Percentiles rank a stretch among this genome's conserved stretches.
phyloP scores from a whole-genome alignment of 2,329 filamentous ascomycete species.

The Metarhizium album region DNA sequence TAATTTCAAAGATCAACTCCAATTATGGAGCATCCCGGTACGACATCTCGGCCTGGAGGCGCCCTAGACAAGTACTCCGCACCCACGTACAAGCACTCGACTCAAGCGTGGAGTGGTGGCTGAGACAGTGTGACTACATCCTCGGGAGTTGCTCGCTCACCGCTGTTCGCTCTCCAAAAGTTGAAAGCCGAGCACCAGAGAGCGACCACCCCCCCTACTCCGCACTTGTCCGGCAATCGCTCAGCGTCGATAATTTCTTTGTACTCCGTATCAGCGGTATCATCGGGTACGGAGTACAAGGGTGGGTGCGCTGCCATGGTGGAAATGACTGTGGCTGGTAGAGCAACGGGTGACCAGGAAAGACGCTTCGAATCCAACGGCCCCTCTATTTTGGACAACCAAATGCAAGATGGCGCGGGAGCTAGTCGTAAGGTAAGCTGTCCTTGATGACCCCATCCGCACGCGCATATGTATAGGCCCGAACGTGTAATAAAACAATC shows the following conservation, averaged over 20 bases:
- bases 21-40: too few relatives aligned
- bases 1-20: too few relatives aligned
- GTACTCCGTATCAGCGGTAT: too few relatives aligned
- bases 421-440: not conserved
- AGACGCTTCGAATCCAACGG: too few relatives aligned
- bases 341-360: not conserved
- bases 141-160: constrained; percentile 2
- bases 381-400: not conserved
- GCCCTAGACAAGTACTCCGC: not conserved
- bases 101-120: constrained; percentile 4
- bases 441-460: not conserved
- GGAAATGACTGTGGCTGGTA: not conserved
- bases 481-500: not conserved
- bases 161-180: constrained; percentile 1
- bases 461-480: not conserved
- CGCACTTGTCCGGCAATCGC: not conserved
- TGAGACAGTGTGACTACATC: constrained; percentile 6
- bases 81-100: not conserved
- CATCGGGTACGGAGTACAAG: too few relatives aligned
- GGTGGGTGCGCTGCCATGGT: too few relatives aligned
- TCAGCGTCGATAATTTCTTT: too few relatives aligned
- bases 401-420: not conserved
- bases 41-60: too few relatives aligned
- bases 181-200: not conserved
- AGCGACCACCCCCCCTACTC: too few relatives aligned